Base-by-base conservation (phyloP, 1,284 basidiomycete species). In the Phaffia rhodozyma region DNA sequence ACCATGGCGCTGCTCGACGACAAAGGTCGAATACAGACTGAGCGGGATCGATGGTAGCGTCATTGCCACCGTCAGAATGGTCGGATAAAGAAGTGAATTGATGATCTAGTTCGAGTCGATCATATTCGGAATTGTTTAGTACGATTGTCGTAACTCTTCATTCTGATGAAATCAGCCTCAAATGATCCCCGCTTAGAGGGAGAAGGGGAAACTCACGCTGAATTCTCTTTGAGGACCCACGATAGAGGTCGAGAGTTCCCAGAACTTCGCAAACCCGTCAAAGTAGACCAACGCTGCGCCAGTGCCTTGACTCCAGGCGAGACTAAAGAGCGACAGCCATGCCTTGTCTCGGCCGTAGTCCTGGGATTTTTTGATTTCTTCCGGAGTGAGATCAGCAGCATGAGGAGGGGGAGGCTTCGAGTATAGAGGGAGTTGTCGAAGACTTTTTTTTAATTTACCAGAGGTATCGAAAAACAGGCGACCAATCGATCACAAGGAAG, bases 1-100 rank as follows among this genome's bases (percentile, higher is more conserved):
- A 0, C 92, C 93, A 71, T 97, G 91, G 69, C 86, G 86, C 74
- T 96, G 87, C 76, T 98, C 96, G 53, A 98, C 80, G 16, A 93
- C 87, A 74, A 98, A 98, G 2, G 90, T 93, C 67, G 84, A 83
- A 78, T 96, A 97, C 48, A 86, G 79, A 38, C 82, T 83, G 58
- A 90, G 78, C 7, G 91, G 90, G 13, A 90, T 77, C 2, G 81
- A 78, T 0, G 90, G 84, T 43, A 86, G 75, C 0, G 83, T 80
- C 0, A 87, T 86, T 16, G 86, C 69, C 62, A 87, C 72, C 67
- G 84, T 84, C 47, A 92, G 75, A 32, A 86, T 71, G 55, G 82
- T 83, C 13, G 84, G 80, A 75, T 92, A 97, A 16, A 83, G 79
- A 67, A 94, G 83, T 2, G 91, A 93, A 74, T 91, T 89, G 1